Evolutionary conservation across 1,139 yeast species (phyloP), one percentile per base, ranked within the genome.

Genomic region (Zygosaccharomyces pseudobailii): DNA sequence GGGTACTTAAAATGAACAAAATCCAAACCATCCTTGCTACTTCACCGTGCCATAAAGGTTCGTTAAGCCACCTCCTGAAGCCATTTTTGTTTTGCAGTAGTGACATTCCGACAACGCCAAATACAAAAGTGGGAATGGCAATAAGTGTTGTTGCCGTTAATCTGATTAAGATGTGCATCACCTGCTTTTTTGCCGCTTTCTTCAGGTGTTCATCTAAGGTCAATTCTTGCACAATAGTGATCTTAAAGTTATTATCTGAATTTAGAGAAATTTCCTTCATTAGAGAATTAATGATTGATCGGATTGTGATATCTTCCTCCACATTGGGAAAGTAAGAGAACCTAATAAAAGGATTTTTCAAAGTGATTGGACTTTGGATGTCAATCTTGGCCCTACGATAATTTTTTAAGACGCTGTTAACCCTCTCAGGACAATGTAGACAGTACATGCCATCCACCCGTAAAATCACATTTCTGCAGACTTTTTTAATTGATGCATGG

Each of bases 401-500:
- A 8, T 72, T 69, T 3, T 67, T 58, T 43, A 85, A 67, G 40
- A 76, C 76, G 1, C 71, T 66, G 56, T 74, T 74, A 35, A 85
- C 72, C 2, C 73, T 61, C 27, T 74, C 76, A 1, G 92, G 92
- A 59, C 92, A 85, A 58, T 81, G 79, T 19, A 71, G 75, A 67
- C 92, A 85, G 59, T 67, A 80, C 87, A 85, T 84, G 1, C 90
- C 90, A 4, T 71, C 72, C n/a, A 85, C 72, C 36, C 71, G 71
- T 46, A 84, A 67, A 53, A 77, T 77, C 41, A 84, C 76, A 0
- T 81, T 71, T 55, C 92, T 72, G 5, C 82, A 70, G 43, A 66
- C 71, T 42, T 70, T 70, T 49, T 73, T 73, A 2, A 72, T 69
- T 28, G 75, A 70, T 3, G 76, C 71, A 55, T 74, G 78, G 56